Evolutionary conservation across 768 basidiomycete genomes (phyloP).

Genomic region (Panaeolus cyanescens): DNA sequence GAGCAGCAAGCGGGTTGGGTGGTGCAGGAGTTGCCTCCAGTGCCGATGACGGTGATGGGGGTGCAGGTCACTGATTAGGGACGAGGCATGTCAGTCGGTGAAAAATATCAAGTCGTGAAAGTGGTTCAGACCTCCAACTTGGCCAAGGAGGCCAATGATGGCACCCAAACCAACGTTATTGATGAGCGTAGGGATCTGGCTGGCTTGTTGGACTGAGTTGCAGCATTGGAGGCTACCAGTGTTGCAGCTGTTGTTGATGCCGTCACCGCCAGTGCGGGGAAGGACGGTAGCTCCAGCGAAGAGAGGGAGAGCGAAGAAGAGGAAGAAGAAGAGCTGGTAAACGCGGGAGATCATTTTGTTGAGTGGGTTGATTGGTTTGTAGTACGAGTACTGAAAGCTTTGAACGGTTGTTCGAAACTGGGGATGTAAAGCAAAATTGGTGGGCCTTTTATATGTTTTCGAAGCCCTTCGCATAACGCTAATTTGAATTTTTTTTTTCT

Average conservation of each 20-base stretch:
- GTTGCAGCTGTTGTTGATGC: conserved; percentile 16
- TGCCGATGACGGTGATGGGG: conserved; percentile 14
- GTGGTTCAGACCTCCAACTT: conserved; percentile 18
- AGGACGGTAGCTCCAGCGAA: conserved; percentile 18
- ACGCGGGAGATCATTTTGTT: conserved; percentile 21
- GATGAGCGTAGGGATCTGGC: background rate
- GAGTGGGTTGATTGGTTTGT: background rate
- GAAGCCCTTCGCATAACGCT: background rate
- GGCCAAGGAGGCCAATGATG: conserved; percentile 9
- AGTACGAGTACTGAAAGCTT: background rate
- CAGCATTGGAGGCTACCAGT: conserved; percentile 22
- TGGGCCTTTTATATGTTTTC: conserved; percentile 11
- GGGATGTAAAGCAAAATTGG: conserved; percentile 1
- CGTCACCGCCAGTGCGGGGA: conserved; percentile 10
- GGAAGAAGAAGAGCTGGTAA: conserved; percentile 15
- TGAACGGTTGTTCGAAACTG: conserved; percentile 14
- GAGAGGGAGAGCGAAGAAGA: conserved; percentile 20
- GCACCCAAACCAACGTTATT: conserved; percentile 11
- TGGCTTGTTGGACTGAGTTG: conserved; percentile 7
- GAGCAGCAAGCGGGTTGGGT: conserved; percentile 23
- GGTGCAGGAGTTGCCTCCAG: conserved; percentile 17
- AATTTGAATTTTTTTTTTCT: background rate
- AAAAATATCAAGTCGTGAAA: background rate
- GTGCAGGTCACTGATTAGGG: conserved; percentile 15
- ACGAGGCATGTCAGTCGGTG: background rate